Percentiles rank a stretch among this genome's conserved stretches.
Conservation (phyloP, 176 grass and related monocot genomes). For the Carex myosuroides region DNA sequence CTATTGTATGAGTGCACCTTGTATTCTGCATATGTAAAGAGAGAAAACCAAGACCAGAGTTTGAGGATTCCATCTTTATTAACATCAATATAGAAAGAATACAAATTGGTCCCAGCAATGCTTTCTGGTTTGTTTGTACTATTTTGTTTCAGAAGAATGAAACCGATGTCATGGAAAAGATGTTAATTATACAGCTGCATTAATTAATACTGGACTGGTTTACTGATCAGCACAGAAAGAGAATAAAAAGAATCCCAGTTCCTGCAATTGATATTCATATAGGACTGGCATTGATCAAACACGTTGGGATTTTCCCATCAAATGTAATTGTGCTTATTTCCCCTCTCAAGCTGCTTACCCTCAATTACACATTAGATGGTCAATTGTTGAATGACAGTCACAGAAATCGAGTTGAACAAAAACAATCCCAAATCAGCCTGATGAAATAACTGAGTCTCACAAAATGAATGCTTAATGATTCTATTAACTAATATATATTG, state of each 20-base stretch:
- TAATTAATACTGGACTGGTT: neutral
- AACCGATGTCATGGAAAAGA: neutral
- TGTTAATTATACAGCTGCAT: neutral
- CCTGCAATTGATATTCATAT: neutral
- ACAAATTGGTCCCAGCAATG: neutral
- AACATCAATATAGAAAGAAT: neutral
- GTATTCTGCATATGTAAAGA: conserved; percentile 49
- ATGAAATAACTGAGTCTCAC: neutral
- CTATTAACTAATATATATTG: neutral
- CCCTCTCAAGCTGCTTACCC: neutral
- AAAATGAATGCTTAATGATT: neutral
- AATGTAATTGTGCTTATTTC: neutral
- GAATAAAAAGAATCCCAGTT: neutral
- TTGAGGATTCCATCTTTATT: neutral
- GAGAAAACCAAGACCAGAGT: neutral
- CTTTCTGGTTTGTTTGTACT: neutral
- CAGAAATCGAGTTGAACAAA: neutral
- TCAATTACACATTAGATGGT: neutral
- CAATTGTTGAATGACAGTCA: neutral
- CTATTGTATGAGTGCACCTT: conserved; percentile 85
- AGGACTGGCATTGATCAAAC: neutral
- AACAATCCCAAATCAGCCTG: neutral
- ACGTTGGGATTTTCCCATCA: neutral
- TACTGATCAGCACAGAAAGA: neutral
- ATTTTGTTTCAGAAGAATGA: neutral